Conservation (phyloP, 2,329 filamentous ascomycete species). For the Scytalidium lignicola region DNA sequence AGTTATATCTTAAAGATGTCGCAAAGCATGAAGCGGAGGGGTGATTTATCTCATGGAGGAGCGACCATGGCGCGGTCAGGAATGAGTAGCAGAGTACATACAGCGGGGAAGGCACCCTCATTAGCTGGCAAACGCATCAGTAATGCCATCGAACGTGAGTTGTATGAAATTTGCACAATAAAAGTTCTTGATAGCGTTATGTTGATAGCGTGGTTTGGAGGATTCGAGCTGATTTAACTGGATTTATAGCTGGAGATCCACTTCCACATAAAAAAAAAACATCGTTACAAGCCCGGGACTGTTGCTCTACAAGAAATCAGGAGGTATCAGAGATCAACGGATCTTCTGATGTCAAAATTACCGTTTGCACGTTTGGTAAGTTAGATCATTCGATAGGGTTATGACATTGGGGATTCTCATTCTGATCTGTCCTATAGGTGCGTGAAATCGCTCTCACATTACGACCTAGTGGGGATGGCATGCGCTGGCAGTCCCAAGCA, state of each 20-base stretch:
- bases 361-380: slow-evolving; percentile 71
- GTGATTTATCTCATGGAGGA: background rate
- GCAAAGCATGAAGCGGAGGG: background rate
- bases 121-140: slow-evolving; percentile 1
- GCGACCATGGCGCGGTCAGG: background rate
- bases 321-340: slow-evolving; percentile 82
- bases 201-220: background rate
- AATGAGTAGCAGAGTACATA: background rate
- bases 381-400: slow-evolving; percentile 15
- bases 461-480: slow-evolving; percentile 58
- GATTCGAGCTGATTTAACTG: slow-evolving; percentile 3
- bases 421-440: slow-evolving; percentile 36
- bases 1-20: background rate
- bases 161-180: background rate
- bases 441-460: slow-evolving; percentile 68
- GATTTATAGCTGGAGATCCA: slow-evolving; percentile 62
- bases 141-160: slow-evolving; percentile 7
- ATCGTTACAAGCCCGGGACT: slow-evolving; percentile 73
- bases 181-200: background rate
- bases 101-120: background rate
- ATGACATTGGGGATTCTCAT: background rate
- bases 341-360: slow-evolving; percentile 76
- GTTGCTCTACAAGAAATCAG: slow-evolving; percentile 88
- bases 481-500: slow-evolving; percentile 95
- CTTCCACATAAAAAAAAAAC: slow-evolving; percentile 56